Base-by-base conservation (phyloP, 192 early-diverging fungal species). In the Thamnidium elegans region DNA sequence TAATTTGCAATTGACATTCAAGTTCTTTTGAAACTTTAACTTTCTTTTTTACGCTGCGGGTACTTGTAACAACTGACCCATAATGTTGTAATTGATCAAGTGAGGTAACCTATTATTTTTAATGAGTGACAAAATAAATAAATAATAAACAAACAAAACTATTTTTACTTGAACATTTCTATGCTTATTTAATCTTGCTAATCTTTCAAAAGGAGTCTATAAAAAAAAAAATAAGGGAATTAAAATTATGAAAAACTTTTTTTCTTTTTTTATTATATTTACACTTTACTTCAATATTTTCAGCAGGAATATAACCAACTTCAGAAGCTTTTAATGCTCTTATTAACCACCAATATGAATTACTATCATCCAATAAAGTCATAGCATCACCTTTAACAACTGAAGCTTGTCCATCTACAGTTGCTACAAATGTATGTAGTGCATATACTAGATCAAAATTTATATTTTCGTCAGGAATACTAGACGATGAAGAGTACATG, bases 291-390 rank as follows among this genome's bases (percentile, higher is more conserved):
- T 93, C 91, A 50, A 93, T 85, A 67, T 93, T 92, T 68, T 93
- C 91, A 2, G 91, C 91, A 19, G 91, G 91, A 45, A 93, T 90
- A 72, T 93, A 93, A 13, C 91, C 91, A 66, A 93, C 86, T 74
- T 86, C 75, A 8, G 68, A 71, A 20, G 70, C 87, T 71, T 81
- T 90, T 56, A 80, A 78, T 59, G 70, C 86, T 73, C 76, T 85
- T 19, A 86, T 79, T 4, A 85, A 34, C 83, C 85, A 85, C 91
- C 91, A 93, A 71, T 93, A 93, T 10, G 81, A 84, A 69, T 93
- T 91, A 20, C 84, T 75, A 65, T 93, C 91, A 64, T 93, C 91
- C 44, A 93, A 67, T 36, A 93, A 73, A 45, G 84, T 88, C 62
- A 93, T 61, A 3, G 82, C 71, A 54, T 93, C 90, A 43, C 86